Evolutionary conservation across 2,329 filamentous ascomycete species (phyloP).

Genomic region (Cylindrodendrum hubeiense): DNA sequence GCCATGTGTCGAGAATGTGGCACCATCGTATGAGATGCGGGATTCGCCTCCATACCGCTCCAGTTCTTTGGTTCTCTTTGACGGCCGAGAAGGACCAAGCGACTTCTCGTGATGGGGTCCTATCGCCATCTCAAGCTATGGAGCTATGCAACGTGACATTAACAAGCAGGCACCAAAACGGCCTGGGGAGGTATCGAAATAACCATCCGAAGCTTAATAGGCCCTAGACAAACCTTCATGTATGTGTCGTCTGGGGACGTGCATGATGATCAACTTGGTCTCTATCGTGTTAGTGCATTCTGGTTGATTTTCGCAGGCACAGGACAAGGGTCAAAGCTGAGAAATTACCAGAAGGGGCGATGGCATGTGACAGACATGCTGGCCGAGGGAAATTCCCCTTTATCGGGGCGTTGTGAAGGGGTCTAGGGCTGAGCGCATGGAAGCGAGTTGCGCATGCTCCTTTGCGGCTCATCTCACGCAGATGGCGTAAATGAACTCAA

Average conservation of each 20-base stretch:
- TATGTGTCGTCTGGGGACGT: neutral
- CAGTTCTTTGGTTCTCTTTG: neutral
- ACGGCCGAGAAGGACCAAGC: neutral
- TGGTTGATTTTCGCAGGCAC: neutral
- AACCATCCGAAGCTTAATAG: neutral
- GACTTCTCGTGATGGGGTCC: neutral
- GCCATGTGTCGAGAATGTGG: neutral
- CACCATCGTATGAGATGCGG: neutral
- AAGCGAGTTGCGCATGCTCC: neutral
- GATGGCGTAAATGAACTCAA: neutral
- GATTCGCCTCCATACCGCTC: neutral
- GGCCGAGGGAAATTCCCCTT: neutral
- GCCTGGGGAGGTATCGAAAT: neutral
- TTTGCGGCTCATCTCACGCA: neutral
- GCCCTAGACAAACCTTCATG: neutral
- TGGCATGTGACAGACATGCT: neutral
- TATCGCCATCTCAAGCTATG: neutral
- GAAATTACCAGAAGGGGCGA: neutral
- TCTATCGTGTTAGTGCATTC: neutral
- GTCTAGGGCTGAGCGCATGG: too few species aligned
- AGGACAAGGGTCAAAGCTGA: neutral
- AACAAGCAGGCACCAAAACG: neutral
- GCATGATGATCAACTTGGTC: neutral
- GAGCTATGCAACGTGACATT: neutral
- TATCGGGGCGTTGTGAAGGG: neutral